Evolutionary conservation across 495 filamentous ascomycete species (phyloP).

Genomic region (Delitschia confertaspora): DNA sequence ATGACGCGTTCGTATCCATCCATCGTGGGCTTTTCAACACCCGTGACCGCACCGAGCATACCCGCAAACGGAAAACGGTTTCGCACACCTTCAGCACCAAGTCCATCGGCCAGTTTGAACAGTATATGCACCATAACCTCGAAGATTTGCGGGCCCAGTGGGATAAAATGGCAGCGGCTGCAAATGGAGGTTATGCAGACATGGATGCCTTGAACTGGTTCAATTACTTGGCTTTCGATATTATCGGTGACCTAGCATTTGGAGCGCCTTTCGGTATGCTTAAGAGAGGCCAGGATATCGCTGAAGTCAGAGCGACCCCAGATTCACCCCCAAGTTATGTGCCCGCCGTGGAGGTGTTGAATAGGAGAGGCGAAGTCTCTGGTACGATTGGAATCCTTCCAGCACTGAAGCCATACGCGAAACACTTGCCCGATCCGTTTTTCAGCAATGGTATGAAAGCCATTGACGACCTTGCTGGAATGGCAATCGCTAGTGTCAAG

Average conservation of each 20-base stretch:
- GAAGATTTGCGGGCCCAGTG: constrained; percentile 65
- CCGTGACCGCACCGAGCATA: constrained; percentile 70
- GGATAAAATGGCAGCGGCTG: constrained; percentile 41
- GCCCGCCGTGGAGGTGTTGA: constrained; percentile 62
- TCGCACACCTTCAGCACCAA: constrained; percentile 83
- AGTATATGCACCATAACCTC: constrained; percentile 76
- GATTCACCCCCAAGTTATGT: constrained; percentile 47
- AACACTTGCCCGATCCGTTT: constrained; percentile 60
- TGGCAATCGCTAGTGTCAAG: constrained; percentile 70
- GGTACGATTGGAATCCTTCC: constrained; percentile 55
- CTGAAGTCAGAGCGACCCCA: constrained; percentile 50
- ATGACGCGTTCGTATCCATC: constrained; percentile 87
- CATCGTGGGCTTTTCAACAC: constrained; percentile 85
- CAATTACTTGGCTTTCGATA: constrained; percentile 90
- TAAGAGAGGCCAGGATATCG: constrained; percentile 51
- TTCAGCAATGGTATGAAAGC: constrained; percentile 54
- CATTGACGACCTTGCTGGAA: constrained; percentile 59
- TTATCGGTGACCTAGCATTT: constrained; percentile 66
- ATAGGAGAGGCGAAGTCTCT: constrained; percentile 59
- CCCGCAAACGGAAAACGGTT: constrained; percentile 82
- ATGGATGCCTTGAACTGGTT: constrained; percentile 85
- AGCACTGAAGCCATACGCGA: constrained; percentile 52
- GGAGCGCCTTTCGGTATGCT: constrained; percentile 44
- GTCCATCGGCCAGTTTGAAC: constrained; percentile 75
- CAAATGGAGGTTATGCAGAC: constrained; percentile 47